Base-by-base conservation (phyloP, 208 protist genomes). In the Wallacemonas rigidus region DNA sequence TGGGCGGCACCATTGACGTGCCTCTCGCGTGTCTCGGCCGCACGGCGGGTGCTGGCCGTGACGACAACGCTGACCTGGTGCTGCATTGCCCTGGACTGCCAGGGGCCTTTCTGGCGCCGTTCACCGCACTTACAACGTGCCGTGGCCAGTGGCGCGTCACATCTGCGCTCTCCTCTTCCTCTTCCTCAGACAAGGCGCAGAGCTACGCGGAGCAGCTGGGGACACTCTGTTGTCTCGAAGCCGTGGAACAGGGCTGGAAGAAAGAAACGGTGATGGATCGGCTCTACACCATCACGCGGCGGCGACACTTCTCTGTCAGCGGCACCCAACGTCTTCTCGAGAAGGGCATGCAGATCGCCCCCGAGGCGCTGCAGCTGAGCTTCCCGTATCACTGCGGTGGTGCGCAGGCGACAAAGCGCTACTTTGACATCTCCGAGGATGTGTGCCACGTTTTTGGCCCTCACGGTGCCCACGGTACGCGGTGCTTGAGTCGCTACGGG, bases 381-480 rank as follows among this genome's bases (percentile, higher is more conserved):
- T 96, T 96, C 62, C 87, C 91, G 1, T 96, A 96, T 58, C 91
- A 96, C 65, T 90, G 79, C 67, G 91, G 91, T 26, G 76, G 74
- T 15, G 72, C 58, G 53, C 91, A 96, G 45, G 88, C 91, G 2
- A 71, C 65, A 9, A 88, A 89, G 72, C 81, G 75, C 3, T 96
- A 90, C 76, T 83, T 91, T 63, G 91, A 96, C 73, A 83, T 88
- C 39, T 78, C 82, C n/a, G 51, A 47, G 11, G 87, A 94, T 44
- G 79, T 83, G 0, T 57, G 72, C 55, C 35, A 75, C 40, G 75
- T 85, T 36, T 80, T 55, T 71, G 76, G 71, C 8, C 65, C 44
- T 38, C 50, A 69, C 9, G 71, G 79, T 55, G 78, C 47, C 26
- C 91, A 96, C 69, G 89, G 91, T 2, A 63, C 60, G 8, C 94